Base-by-base conservation (phyloP, 495 filamentous ascomycete species). In the Jackrogersella multiformis region DNA sequence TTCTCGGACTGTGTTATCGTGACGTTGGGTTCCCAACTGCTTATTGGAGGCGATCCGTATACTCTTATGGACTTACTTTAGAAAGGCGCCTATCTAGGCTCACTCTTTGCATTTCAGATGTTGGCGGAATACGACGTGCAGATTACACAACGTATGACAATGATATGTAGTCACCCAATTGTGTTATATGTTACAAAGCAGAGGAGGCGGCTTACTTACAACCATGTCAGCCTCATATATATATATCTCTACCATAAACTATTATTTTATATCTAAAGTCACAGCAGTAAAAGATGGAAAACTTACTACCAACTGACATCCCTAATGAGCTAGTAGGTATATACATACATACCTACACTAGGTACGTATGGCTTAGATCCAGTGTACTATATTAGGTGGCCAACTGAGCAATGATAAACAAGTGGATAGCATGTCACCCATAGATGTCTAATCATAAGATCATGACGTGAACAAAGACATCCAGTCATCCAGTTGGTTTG, bases 1-100 rank as follows among this genome's bases (percentile, higher is more conserved):
- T 39, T 62, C 36, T 56, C 66, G 55, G 60, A 26, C 48, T 63
- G 20, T 46, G 42, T 69, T 64, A 60, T 61, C 55, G 48, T 21
- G 26, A 28, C 24, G n/a, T 49, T 56, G 42, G 42, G 42, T 12
- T 32, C 48, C n/a, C 32, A 26, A 26, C 12, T 35, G 63, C 23
- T 61, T 49, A 61, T 61, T 51, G 55, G 26, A 41, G 23, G n/a
- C 3, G 21, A 13, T n/a, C 23, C 16, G 35, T 10, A 35, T 36
- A 35, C 8, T 28, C 21, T 36, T 36, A 36, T 36, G 49, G 35
- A 53, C 49, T 53, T 53, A 53, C 49, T 53, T 35, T 34, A 49
- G 45, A 49, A 49, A 24, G 32, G 24, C 26, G 26, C 45, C 32
- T 39, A 59, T 56, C 61, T 44, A 58, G 41, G 52, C 52, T 42